phyloP scores from a whole-genome alignment of 257 asterid genomes.

The Solanum corneliomulleri region DNA sequence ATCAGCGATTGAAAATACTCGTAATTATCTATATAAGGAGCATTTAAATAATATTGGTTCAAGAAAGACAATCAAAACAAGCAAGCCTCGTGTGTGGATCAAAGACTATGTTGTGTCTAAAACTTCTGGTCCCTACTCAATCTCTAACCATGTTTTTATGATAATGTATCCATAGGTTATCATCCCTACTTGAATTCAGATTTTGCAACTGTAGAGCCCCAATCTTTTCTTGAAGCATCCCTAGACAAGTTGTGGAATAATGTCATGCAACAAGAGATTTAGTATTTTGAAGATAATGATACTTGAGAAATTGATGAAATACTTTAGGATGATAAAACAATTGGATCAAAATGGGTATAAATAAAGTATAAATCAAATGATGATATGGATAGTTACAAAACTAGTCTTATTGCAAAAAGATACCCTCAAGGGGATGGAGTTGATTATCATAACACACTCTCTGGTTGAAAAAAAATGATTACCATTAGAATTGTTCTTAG shows the following conservation, averaged over 20 bases:
- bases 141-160: too few species aligned
- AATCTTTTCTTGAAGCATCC: background rate
- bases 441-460: background rate
- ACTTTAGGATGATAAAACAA: background rate
- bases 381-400: background rate
- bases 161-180: background rate
- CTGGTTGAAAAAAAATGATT: background rate
- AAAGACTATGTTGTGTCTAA: background rate
- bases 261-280: background rate
- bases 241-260: background rate
- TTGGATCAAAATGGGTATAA: background rate
- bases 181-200: background rate
- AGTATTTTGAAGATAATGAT: background rate
- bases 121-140: background rate
- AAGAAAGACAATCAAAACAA: background rate
- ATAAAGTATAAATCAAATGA: background rate
- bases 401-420: background rate
- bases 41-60: background rate
- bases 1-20: too few species aligned
- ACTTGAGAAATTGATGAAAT: background rate
- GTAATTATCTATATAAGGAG: too few species aligned
- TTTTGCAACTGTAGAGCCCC: background rate
- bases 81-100: background rate
- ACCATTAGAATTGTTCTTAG: background rate
- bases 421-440: background rate